Conservation (phyloP, 768 basidiomycete genomes). For the Leccinellum albellum region DNA sequence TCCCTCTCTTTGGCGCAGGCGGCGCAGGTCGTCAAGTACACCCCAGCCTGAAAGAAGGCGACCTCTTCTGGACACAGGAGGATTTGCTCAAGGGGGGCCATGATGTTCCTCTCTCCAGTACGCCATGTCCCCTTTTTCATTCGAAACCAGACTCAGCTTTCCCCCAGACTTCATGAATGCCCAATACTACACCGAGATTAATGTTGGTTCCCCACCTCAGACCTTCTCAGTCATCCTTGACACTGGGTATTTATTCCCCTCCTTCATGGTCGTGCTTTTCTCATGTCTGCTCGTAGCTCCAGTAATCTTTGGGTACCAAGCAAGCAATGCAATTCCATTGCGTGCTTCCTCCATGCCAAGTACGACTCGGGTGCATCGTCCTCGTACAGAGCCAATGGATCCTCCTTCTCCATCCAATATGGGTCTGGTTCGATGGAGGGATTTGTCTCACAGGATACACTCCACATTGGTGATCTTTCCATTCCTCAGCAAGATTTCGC, state of each 20-base stretch:
- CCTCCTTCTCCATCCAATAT: constrained; percentile 86
- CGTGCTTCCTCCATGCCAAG: constrained; percentile 82
- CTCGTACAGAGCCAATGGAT: constrained; percentile 86
- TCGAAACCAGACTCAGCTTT: neutral
- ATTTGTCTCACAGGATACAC: constrained; percentile 79
- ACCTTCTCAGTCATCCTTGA: constrained; percentile 92
- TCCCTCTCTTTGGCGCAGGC: constrained; percentile 71
- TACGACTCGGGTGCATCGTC: constrained; percentile 79
- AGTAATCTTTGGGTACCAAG: constrained; percentile 96
- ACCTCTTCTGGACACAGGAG: constrained; percentile 80
- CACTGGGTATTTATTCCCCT: constrained; percentile 57
- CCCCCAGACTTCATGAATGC: constrained; percentile 92
- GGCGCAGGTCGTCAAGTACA: constrained; percentile 63
- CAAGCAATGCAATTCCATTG: constrained; percentile 75
- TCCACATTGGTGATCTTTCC: constrained; percentile 78
- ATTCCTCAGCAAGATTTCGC: constrained; percentile 84
- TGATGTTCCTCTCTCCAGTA: constrained; percentile 79
- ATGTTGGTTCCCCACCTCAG: constrained; percentile 82
- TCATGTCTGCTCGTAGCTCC: constrained; percentile 45
- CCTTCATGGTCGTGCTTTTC: constrained; percentile 15
- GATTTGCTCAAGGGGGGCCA: constrained; percentile 71
- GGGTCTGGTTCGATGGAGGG: constrained; percentile 97
- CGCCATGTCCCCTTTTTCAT: neutral
- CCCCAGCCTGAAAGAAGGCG: constrained; percentile 48
- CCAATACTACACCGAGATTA: constrained; percentile 91